Evolutionary conservation across 441 rosid genomes (phyloP), one percentile per base, ranked within the genome.

Genomic region (Euphorbia corollata): DNA sequence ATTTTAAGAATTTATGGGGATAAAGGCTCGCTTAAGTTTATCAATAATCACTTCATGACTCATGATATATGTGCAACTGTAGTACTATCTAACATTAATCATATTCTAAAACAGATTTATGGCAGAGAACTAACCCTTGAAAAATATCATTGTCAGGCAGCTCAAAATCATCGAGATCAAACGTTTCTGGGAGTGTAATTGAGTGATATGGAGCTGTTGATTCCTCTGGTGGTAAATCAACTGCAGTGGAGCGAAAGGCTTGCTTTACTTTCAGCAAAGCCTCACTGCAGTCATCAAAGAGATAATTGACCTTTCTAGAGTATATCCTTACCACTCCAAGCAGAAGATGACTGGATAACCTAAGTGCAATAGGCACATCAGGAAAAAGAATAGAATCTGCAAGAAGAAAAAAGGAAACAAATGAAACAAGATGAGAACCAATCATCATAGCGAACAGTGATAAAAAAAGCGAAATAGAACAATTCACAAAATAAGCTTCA

Each of bases 141-240:
- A 88, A 86, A 32, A 88, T 82, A 70, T 92, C 99, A 80, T 84
- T 90, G 69, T 95, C 97, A 78, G 98, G 99, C 70, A 95, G 89
- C 92, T 95, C 99, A 84, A 95, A 95, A 72, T 95, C 99, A 82
- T 92, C 99, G 73, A 95, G 99, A 84, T 95, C 99, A 84, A 95
- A 95, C 41, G 99, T 95, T 88, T 95, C 99, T 1, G 99, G 99
- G 86, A 95, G 83, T 19, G 99, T 95, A 67, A 95, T 95, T 7
- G 99, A 92, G 80, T 92, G 97, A 75, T 95, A 95, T 0, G 99
- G 99, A 48, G 99, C 98, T 65, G 95, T 90, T 5, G 99, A 92
- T 82, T 95, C 99, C 77, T 95, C 99, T 8, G 98, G 98, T 0
- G 98, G 98, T 71, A 95, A 80, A 84, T 95, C 99, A 81, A 95